These are phyloP conservation scores for Trametes sanguinea DNA, from an alignment of 768 basidiomycete genomes.

Conservation along the genomic window DNA sequence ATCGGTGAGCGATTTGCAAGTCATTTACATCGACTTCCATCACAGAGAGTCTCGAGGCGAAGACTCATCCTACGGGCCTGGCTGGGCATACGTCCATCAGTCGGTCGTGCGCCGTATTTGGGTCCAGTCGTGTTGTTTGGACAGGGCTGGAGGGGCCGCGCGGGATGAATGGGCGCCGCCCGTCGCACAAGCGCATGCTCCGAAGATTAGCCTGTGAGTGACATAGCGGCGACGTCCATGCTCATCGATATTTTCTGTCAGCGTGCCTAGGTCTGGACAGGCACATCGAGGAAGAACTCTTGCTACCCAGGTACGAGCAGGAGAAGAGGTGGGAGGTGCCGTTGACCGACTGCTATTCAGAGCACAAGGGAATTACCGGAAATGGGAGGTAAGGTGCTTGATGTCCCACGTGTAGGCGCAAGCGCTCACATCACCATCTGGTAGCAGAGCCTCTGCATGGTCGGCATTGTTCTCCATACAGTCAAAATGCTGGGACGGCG, in stretches of 20 bases:
- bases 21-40: not conserved
- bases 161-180: not conserved
- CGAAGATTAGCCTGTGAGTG: constrained; percentile 3
- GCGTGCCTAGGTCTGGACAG: constrained; percentile 5
- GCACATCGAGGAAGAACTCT: constrained; percentile 8
- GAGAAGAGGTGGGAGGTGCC: not conserved
- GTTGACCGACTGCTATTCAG: constrained; percentile 17
- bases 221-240: not conserved
- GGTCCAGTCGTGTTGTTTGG: constrained; percentile 6
- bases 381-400: constrained; percentile 22
- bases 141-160: not conserved
- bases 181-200: not conserved
- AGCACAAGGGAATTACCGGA: constrained; percentile 29
- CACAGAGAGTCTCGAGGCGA: not conserved
- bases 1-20: not conserved
- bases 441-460: constrained; percentile 2
- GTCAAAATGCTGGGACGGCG: constrained; percentile 18
- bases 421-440: constrained; percentile 10
- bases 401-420: constrained; percentile 18
- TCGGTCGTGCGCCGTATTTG: not conserved
- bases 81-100: not conserved
- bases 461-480: constrained; percentile 20
- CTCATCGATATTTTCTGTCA: not conserved
- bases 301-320: constrained; percentile 12
- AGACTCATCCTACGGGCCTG: too few relatives aligned